Conservation (phyloP, 2,329 filamentous ascomycete species). For the Cladophialophora immunda region DNA sequence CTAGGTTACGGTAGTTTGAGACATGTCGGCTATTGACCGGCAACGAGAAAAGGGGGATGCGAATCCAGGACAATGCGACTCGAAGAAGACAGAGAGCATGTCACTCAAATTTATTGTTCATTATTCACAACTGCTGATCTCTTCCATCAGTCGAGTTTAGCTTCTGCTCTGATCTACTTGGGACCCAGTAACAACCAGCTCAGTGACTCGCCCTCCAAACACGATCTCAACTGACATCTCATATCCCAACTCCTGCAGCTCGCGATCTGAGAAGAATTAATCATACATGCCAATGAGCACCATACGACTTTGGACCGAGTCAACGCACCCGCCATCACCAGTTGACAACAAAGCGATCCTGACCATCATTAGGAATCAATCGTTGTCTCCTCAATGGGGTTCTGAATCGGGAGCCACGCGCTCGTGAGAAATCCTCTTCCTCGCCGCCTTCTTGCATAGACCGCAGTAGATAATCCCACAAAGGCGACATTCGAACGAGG, state of each 20-base stretch:
- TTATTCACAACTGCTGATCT: background rate
- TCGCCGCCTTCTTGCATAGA: conserved; percentile 23
- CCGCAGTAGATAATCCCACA: conserved; percentile 31
- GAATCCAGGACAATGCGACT: background rate
- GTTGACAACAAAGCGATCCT: background rate
- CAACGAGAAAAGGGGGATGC: no score
- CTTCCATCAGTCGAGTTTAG: background rate
- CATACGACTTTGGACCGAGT: background rate
- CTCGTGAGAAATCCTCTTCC: conserved; percentile 6
- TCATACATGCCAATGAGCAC: background rate
- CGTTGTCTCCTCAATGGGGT: background rate
- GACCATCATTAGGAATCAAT: background rate
- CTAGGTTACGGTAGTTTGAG: no score
- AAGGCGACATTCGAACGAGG: conserved; percentile 17
- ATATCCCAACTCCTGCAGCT: background rate
- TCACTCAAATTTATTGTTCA: background rate
- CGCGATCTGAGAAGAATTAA: background rate
- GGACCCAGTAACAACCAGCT: background rate
- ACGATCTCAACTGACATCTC: background rate
- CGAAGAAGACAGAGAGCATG: background rate
- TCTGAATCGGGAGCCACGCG: background rate
- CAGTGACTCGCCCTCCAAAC: background rate
- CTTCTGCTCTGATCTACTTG: background rate
- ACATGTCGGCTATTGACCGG: no score
- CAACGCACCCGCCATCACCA: background rate